Evolutionary conservation across 2,329 filamentous ascomycete genomes (phyloP).

Genomic region (Periglandula ipomoeae): DNA sequence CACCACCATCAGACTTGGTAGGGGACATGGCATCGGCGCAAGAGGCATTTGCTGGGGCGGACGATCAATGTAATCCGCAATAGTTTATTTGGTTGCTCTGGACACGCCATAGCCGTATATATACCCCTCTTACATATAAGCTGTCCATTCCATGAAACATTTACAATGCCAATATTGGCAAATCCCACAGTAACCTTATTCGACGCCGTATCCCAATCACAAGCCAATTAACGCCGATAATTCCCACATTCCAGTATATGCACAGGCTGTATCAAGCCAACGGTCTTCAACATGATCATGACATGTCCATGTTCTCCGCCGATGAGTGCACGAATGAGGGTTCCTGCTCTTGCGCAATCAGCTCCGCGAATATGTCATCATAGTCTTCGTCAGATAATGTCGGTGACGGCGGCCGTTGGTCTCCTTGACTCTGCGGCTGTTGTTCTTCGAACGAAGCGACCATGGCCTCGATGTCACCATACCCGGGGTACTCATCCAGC

Average conservation of each 20-base stretch:
- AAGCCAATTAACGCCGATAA: conserved; percentile 9
- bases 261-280: neutral
- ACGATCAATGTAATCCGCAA: conserved; percentile 55
- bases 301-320: conserved; percentile 38
- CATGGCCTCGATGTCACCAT: conserved; percentile 49
- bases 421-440: conserved; percentile 10
- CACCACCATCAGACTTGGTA: conserved; percentile 81
- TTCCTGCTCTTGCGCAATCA: conserved; percentile 22
- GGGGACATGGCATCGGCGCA: conserved; percentile 82
- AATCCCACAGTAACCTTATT: neutral
- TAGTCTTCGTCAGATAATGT: conserved; percentile 49
- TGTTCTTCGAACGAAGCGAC: conserved; percentile 36
- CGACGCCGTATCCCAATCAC: neutral
- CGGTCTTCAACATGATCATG: conserved; percentile 1
- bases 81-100: conserved; percentile 25
- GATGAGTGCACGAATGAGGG: conserved; percentile 11
- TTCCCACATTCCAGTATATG: neutral
- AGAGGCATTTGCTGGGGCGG: conserved; percentile 53
- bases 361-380: conserved; percentile 47
- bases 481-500: conserved; percentile 43
- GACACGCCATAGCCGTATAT: conserved; percentile 17
- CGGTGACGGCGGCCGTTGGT: conserved; percentile 23
- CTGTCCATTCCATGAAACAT: neutral
- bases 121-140: conserved; percentile 14
- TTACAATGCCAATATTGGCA: conserved; percentile 1